These are phyloP conservation scores for Gentiana straminea DNA, from an alignment of 257 asterid species.

Conservation along the genomic window DNA sequence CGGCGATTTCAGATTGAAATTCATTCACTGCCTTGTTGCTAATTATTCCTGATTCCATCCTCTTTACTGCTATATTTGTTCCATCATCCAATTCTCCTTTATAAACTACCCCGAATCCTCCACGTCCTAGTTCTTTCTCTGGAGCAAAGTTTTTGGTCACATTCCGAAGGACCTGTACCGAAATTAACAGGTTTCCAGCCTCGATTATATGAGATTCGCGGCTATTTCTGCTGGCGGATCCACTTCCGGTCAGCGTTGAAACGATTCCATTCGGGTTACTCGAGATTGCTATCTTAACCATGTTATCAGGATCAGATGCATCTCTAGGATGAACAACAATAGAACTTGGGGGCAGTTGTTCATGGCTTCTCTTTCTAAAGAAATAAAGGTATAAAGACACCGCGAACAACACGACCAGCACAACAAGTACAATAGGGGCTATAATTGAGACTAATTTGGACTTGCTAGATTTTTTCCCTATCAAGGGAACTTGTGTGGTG, in stretches of 20 bases:
- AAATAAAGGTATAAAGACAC: slow-evolving; percentile 40
- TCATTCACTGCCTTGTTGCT: slow-evolving; percentile 66
- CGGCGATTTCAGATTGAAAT: slow-evolving; percentile 70
- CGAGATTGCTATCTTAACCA: slow-evolving; percentile 54
- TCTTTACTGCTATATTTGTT: slow-evolving; percentile 74
- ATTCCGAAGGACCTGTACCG: slow-evolving; percentile 72
- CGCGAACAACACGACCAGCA: slow-evolving; percentile 31
- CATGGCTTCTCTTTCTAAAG: slow-evolving; percentile 34
- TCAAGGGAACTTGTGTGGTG: slow-evolving; percentile 12
- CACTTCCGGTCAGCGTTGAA: slow-evolving; percentile 35
- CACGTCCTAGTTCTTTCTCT: slow-evolving; percentile 83
- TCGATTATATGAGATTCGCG: slow-evolving; percentile 50
- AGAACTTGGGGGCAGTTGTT: slow-evolving; percentile 29
- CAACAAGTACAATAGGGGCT: slow-evolving; percentile 44
- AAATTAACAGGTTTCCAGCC: slow-evolving; percentile 64
- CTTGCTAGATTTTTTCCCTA: slow-evolving; percentile 22
- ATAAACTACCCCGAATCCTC: slow-evolving; percentile 88
- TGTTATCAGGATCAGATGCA: slow-evolving; percentile 41
- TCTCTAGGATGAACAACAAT: slow-evolving; percentile 70
- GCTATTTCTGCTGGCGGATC: slow-evolving; percentile 50
- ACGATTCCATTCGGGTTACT: slow-evolving; percentile 28
- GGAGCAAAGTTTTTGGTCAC: slow-evolving; percentile 75
- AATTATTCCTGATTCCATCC: slow-evolving; percentile 76
- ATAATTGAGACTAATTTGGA: slow-evolving; percentile 32
- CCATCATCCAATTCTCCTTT: slow-evolving; percentile 83